Evolutionary conservation across 306 rosid species (phyloP).

Genomic region (Lathyrus aphaca): DNA sequence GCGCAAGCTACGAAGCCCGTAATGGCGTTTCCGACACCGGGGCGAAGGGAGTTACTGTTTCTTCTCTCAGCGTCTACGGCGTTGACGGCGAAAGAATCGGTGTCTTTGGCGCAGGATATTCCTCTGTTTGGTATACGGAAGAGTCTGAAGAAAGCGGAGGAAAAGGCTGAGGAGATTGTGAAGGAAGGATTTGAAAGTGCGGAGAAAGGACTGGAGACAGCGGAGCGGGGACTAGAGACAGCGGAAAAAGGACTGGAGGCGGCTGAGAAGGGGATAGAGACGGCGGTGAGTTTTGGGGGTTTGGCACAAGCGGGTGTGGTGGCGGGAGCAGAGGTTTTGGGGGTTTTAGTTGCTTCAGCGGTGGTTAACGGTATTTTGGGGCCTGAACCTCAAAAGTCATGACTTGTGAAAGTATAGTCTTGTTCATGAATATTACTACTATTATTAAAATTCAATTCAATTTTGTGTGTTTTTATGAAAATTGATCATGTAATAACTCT

Average conservation of each 20-base stretch:
- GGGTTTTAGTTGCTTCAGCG: constrained; percentile 67
- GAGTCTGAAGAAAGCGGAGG: constrained; percentile 72
- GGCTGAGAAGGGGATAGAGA: constrained; percentile 44
- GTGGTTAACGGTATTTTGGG: constrained; percentile 83
- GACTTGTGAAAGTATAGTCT: constrained; percentile 19
- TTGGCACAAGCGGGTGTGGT: constrained; percentile 81
- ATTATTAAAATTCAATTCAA: constrained; percentile 23
- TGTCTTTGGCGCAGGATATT: constrained; percentile 63
- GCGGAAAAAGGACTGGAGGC: constrained; percentile 58
- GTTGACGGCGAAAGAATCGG: constrained; percentile 46
- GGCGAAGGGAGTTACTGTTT: constrained; percentile 64
- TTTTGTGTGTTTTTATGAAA: constrained; percentile 24
- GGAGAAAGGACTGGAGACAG: constrained; percentile 54
- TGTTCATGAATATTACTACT: constrained; percentile 3
- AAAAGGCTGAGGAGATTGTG: constrained; percentile 72
- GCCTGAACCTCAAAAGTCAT: constrained; percentile 61
- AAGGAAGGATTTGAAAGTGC: constrained; percentile 79
- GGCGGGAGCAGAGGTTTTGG: constrained; percentile 75
- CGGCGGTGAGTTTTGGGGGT: constrained; percentile 55
- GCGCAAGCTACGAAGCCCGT: constrained; percentile 16
- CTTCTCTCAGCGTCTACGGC: constrained; percentile 58
- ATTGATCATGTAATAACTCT: constrained; percentile 6
- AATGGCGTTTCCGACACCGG: constrained; percentile 21
- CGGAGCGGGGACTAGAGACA: constrained; percentile 57
- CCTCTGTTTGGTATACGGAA: constrained; percentile 74